Evolutionary conservation across 805 yeast species (phyloP).

Genomic region (Tetrapisispora taiwanensis): DNA sequence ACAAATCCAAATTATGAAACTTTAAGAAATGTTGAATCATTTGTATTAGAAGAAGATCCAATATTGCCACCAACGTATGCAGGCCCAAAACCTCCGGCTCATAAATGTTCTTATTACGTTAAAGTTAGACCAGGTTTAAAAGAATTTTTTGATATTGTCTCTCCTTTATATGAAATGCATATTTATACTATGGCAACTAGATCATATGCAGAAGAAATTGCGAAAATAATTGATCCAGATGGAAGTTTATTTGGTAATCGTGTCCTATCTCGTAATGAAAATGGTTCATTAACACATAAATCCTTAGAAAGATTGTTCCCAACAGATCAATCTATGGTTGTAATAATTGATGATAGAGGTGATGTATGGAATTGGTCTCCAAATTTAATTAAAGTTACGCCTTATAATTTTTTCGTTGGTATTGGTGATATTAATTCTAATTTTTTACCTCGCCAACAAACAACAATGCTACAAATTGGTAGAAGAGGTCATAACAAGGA

Average conservation of each 20-base stretch:
- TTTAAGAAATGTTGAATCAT: constrained; percentile 69
- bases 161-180: constrained; percentile 73
- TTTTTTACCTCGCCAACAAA: constrained; percentile 72
- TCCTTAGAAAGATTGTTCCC: constrained; percentile 84
- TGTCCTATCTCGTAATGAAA: constrained; percentile 85
- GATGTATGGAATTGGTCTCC: constrained; percentile 98
- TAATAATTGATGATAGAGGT: constrained; percentile 92
- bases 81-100: constrained; percentile 50
- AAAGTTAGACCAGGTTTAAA: constrained; percentile 81
- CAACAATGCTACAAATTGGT: constrained; percentile 42
- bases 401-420: constrained; percentile 93
- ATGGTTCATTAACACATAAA: constrained; percentile 85
- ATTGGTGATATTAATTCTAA: constrained; percentile 95
- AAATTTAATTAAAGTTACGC: constrained; percentile 83
- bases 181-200: constrained; percentile 98
- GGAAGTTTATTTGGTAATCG: constrained; percentile 84
- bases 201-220: constrained; percentile 82
- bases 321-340: constrained; percentile 93
- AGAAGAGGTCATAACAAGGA: constrained; percentile 18
- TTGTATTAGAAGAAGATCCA: constrained; percentile 68
- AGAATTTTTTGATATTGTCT: constrained; percentile 56
- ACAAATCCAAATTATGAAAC: constrained; percentile 76
- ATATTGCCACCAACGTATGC: constrained; percentile 46
- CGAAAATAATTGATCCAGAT: constrained; percentile 83
- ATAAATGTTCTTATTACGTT: constrained; percentile 80